Evolutionary conservation across 1,284 basidiomycete genomes (phyloP).

Genomic region (Peniophora sp.): DNA sequence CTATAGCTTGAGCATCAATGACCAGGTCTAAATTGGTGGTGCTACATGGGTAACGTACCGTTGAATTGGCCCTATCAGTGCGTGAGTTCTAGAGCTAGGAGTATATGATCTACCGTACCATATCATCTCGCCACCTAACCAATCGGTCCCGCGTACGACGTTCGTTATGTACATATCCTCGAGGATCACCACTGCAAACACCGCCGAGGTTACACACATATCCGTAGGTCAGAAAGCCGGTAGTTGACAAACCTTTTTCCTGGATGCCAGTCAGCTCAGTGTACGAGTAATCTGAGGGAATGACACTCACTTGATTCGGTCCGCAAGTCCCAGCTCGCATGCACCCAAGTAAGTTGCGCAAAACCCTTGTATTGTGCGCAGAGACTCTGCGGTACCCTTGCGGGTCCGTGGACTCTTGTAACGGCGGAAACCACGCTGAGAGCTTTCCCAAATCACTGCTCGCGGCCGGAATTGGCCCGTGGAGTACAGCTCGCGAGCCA

Average conservation of each 20-base stretch:
- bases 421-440: too few species aligned
- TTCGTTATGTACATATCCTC: background rate
- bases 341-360: background rate
- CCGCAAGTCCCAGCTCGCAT: background rate
- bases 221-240: background rate
- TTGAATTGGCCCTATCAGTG: background rate
- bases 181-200: background rate
- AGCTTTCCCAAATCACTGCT: too few species aligned
- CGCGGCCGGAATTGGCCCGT: too few species aligned
- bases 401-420: too few species aligned
- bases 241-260: background rate
- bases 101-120: background rate
- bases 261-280: background rate
- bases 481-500: too few species aligned
- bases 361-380: too few species aligned
- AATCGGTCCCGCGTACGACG: background rate
- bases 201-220: background rate
- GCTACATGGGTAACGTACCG: background rate
- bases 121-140: background rate
- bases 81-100: background rate
- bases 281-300: background rate
- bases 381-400: too few species aligned
- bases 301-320: background rate
- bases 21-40: background rate
- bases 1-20: background rate